phyloP scores from a whole-genome alignment of 371 early-diverging fungal genomes.

The Rhizopus delemar region DNA sequence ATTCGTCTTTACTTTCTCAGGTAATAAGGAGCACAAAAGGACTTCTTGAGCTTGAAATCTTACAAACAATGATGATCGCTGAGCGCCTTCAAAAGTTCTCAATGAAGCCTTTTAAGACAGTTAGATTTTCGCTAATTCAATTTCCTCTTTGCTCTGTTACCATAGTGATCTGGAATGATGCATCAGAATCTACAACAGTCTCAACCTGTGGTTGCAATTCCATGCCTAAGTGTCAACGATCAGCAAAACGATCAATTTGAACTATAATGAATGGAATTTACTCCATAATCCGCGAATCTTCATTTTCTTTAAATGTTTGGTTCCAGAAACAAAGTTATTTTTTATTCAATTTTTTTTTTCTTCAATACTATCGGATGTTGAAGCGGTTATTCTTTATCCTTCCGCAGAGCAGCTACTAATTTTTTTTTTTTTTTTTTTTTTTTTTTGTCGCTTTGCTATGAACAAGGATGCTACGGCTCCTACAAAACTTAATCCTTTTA shows the following conservation, averaged over 20 bases:
- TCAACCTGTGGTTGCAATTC: background rate
- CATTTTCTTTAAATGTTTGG: background rate
- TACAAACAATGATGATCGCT: background rate
- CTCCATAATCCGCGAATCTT: background rate
- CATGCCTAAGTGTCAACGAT: background rate
- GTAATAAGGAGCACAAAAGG: background rate
- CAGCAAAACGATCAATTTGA: background rate
- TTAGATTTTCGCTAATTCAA: background rate
- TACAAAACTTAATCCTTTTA: background rate
- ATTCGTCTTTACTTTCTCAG: background rate
- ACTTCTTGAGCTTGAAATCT: background rate
- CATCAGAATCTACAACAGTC: background rate
- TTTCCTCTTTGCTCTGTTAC: background rate
- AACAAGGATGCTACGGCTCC: background rate
- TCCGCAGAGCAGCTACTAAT: background rate
- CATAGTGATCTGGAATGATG: background rate
- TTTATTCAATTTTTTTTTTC: background rate
- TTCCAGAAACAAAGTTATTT: background rate
- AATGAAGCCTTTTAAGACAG: background rate
- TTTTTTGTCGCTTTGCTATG: background rate
- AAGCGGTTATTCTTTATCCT: too few species aligned
- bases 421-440: conserved; percentile 1
- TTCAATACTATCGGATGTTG: background rate
- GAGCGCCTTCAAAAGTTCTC: background rate
- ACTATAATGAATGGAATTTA: too few species aligned